Evolutionary conservation across 2,329 filamentous ascomycete species (phyloP), one percentile per base, ranked within the genome.

Genomic region (Magnaporthiopsis poae): DNA sequence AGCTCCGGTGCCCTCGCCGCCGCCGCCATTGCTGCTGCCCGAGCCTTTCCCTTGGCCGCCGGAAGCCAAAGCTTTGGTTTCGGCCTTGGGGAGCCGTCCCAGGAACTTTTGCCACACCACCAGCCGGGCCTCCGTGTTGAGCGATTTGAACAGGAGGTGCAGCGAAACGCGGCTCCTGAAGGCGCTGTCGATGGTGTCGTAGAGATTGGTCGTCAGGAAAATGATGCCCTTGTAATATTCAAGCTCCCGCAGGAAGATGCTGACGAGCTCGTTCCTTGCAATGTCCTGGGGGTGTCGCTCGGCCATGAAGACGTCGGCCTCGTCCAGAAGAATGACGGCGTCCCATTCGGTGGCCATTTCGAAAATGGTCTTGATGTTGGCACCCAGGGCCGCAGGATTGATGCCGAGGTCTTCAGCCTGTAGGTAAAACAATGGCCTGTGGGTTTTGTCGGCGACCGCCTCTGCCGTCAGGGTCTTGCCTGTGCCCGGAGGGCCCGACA

Each of bases 251-350:
- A 81, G 73, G 68, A 82, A 81, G 68, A 81, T 80, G 65, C 77
- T 79, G 5, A 82, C 79, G 3, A 84, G 74, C 63, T 79, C 81
- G 71, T 84, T 84, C 21, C 81, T 76, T 59, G 75, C 74, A 18
- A 84, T 77, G 68, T 84, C 78, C 59, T 76, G 75, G 59, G 77
- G 76, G 65, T 79, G 75, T 5, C 82, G 77, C 72, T 79, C 75
- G 1, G 79, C 78, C 72, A 84, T 79, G 72, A 83, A 84, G 2
- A 84, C 80, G 68, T 84, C 82, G 9, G 81, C 81, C 72, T 84
- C 82, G 69, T 84, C 82, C 3, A 84, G 77, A 4, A 85, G 74
- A 27, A 84, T 72, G 8, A 84, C 79, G 11, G 80, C 81, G 29
- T 80, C 77, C 82, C 83, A 85, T 21, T 77, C 77, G 0, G 78